Conservation (phyloP, 225 moss, liverwort and hornwort species). For the Marchantia polymorpha region DNA sequence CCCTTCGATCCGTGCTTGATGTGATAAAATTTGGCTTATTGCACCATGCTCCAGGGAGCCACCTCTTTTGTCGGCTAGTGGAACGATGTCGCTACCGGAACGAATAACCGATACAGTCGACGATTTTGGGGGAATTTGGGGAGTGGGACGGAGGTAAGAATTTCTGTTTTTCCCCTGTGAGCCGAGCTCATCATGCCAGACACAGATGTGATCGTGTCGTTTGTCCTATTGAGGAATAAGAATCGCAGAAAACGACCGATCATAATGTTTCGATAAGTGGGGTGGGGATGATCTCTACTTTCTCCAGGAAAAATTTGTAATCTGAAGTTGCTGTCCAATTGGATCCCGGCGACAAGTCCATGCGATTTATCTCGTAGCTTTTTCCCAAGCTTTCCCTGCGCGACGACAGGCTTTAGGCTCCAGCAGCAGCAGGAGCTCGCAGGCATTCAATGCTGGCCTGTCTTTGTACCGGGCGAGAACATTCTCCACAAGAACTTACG, state of each 20-base stretch:
- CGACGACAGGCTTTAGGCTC: conserved; percentile 1
- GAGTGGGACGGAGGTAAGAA: not conserved
- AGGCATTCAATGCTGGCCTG: not conserved
- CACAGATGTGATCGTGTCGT: not conserved
- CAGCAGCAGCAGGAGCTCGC: not conserved
- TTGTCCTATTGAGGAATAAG: not conserved
- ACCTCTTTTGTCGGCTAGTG: too few relatives aligned
- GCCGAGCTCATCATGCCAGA: not conserved
- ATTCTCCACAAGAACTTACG: not conserved
- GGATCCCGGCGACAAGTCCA: not conserved
- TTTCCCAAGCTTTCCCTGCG: not conserved
- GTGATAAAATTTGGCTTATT: too few relatives aligned
- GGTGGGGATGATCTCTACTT: not conserved
- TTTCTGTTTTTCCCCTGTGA: not conserved
- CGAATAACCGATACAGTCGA: too few relatives aligned
- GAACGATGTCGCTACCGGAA: too few relatives aligned
- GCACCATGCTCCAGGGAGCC: too few relatives aligned
- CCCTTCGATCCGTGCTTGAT: too few relatives aligned
- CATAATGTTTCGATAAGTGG: not conserved
- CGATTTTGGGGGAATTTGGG: too few relatives aligned
- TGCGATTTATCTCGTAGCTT: not conserved
- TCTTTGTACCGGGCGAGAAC: not conserved
- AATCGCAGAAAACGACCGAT: not conserved
- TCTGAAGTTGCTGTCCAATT: not conserved
- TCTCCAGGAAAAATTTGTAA: not conserved